Percentiles rank a stretch among this genome's conserved stretches.
Conservation (phyloP, 768 basidiomycete species). For the Tricholomella constricta region DNA sequence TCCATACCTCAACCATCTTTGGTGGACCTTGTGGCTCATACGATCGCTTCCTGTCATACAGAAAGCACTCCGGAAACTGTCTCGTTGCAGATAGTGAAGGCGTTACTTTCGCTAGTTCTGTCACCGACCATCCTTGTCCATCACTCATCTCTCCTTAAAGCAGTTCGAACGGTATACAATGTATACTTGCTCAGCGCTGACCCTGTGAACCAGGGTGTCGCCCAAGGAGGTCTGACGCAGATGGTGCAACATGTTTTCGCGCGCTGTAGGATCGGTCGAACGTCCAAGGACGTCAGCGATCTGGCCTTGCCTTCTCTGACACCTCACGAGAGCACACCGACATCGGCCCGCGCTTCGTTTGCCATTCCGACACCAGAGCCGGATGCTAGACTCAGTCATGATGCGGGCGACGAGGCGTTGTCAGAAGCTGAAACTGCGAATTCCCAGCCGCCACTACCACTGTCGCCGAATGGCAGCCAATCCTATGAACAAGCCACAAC, state of each 20-base stretch:
- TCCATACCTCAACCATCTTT: constrained; percentile 67
- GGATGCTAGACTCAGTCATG: constrained; percentile 3
- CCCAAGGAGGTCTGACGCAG: constrained; percentile 95
- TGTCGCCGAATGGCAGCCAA: constrained; percentile 1
- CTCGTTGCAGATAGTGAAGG: constrained; percentile 96
- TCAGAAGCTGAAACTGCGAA: constrained; percentile 4
- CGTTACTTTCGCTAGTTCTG: constrained; percentile 84
- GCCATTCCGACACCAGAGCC: constrained; percentile 12
- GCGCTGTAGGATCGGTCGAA: constrained; percentile 57
- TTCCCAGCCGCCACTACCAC: constrained; percentile 12
- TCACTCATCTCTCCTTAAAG: constrained; percentile 93
- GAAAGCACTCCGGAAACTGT: constrained; percentile 89
- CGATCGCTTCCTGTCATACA: constrained; percentile 89
- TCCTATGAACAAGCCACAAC: neutral
- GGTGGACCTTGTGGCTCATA: constrained; percentile 92
- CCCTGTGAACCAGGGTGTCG: constrained; percentile 94
- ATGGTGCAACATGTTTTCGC: constrained; percentile 98
- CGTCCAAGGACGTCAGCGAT: constrained; percentile 22
- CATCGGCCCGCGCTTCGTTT: constrained; percentile 17
- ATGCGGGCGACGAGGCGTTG: neutral
- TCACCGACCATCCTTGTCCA: constrained; percentile 88
- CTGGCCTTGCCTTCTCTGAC: constrained; percentile 11
- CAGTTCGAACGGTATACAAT: constrained; percentile 97
- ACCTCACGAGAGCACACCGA: constrained; percentile 19
- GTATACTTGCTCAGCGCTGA: constrained; percentile 91